phyloP scores from a whole-genome alignment of 2,329 filamentous ascomycete genomes.

The Venturia carpophila region DNA sequence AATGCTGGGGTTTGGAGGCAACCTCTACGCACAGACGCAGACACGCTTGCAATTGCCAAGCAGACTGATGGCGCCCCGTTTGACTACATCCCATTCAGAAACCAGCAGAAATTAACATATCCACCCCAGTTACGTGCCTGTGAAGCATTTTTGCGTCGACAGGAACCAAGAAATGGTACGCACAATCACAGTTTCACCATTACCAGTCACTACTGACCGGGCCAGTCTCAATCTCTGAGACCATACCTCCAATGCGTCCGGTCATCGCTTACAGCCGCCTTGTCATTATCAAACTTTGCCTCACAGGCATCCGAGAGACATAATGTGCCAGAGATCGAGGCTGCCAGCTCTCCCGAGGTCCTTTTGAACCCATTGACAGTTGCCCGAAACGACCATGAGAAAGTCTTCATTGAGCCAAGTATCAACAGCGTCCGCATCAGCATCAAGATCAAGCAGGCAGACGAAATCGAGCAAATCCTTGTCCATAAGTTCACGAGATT shows the following conservation, averaged over 20 bases:
- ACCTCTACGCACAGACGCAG: neutral
- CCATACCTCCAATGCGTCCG: constrained; percentile 96
- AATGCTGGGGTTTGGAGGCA: neutral
- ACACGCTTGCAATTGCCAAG: constrained; percentile 5
- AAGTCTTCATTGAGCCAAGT: constrained; percentile 89
- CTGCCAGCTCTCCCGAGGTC: constrained; percentile 84
- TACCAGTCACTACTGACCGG: neutral
- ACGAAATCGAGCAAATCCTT: constrained; percentile 96
- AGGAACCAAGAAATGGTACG: constrained; percentile 14
- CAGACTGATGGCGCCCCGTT: neutral
- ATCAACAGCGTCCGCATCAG: constrained; percentile 96
- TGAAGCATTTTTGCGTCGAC: neutral
- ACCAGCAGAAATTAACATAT: neutral
- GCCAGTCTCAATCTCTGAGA: constrained; percentile 85
- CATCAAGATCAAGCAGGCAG: constrained; percentile 98
- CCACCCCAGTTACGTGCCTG: neutral
- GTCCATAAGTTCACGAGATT: constrained; percentile 98
- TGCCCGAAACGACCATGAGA: constrained; percentile 93
- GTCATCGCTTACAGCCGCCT: constrained; percentile 84
- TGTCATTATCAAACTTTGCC: constrained; percentile 93
- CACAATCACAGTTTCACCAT: neutral
- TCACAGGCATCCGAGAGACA: constrained; percentile 94
- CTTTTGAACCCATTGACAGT: constrained; percentile 85
- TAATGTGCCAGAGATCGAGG: constrained; percentile 97
- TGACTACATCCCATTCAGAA: neutral